A percentile compares a stretch with the other conserved stretches of the same genome.
Conservation (phyloP, 2,329 filamentous ascomycete genomes). For the Aspergillus sp. region DNA sequence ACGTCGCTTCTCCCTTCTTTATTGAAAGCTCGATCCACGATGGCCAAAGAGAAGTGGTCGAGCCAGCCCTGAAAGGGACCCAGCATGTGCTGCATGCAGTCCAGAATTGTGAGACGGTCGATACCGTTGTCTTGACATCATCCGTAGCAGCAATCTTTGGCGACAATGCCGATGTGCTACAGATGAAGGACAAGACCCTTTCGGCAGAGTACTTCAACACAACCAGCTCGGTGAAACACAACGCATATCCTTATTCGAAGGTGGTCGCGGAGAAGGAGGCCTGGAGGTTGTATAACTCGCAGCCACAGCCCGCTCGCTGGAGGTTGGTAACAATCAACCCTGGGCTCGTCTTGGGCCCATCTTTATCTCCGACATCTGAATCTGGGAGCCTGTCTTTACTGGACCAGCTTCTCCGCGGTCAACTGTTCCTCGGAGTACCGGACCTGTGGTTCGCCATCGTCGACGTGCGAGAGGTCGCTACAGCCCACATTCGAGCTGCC, state of each 20-base stretch:
- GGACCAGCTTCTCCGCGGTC: constrained; percentile 23
- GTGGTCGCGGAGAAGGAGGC: constrained; percentile 23
- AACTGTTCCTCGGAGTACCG: constrained; percentile 23
- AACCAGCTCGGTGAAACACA: constrained; percentile 23
- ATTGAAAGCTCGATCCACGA: constrained; percentile 24
- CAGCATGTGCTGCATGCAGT: constrained; percentile 25
- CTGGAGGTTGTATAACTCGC: constrained; percentile 20
- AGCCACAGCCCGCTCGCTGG: constrained; percentile 20
- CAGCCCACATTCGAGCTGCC: constrained; percentile 14
- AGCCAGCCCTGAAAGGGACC: constrained; percentile 26
- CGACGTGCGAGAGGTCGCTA: constrained; percentile 14
- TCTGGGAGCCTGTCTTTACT: constrained; percentile 27
- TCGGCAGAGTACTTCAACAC: constrained; percentile 23
- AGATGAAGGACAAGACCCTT: constrained; percentile 18
- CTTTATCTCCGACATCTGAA: constrained; percentile 18
- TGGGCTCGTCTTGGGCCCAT: constrained; percentile 24
- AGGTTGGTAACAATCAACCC: constrained; percentile 27
- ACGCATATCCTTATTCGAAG: constrained; percentile 28
- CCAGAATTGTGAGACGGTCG: constrained; percentile 20
- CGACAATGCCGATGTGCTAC: constrained; percentile 23
- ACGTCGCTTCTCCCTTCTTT: constrained; percentile 37
- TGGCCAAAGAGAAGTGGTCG: constrained; percentile 23
- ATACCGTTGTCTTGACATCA: constrained; percentile 27
- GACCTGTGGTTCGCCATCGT: constrained; percentile 22
- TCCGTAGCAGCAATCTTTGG: constrained; percentile 25